These are phyloP conservation scores for Paecilomyces variotii DNA, from an alignment of 2,329 filamentous ascomycete genomes.

Conservation along the genomic window DNA sequence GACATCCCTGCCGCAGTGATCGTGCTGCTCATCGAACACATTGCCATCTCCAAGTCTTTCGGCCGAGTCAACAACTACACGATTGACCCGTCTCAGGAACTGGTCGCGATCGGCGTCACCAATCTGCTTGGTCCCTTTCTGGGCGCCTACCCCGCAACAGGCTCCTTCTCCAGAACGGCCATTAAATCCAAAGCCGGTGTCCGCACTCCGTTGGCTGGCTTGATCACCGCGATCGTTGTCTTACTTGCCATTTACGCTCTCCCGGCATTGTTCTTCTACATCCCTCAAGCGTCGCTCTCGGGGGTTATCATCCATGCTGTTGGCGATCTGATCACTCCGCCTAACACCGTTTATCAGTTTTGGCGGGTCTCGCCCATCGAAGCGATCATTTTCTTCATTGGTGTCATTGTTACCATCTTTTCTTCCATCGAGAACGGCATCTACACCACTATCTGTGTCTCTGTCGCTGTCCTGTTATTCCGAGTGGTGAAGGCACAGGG, in stretches of 20 bases:
- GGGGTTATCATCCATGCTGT: conserved; percentile 96
- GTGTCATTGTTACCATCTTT: conserved; percentile 86
- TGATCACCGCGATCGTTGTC: conserved; percentile 79
- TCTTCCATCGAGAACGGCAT: conserved; percentile 84
- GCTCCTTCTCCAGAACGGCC: conserved; percentile 91
- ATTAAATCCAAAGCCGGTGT: conserved; percentile 98
- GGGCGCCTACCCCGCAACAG: conserved; percentile 84
- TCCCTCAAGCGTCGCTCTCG: conserved; percentile 69
- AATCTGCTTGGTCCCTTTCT: conserved; percentile 89
- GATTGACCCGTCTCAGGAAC: conserved; percentile 90
- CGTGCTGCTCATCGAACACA: conserved; percentile 93
- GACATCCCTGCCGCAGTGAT: conserved; percentile 82
- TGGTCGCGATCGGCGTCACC: conserved; percentile 86
- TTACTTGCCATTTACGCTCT: conserved; percentile 84
- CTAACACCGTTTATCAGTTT: conserved; percentile 88
- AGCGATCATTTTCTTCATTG: conserved; percentile 84
- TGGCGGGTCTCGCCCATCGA: conserved; percentile 90
- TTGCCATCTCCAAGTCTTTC: conserved; percentile 95
- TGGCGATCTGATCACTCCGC: conserved; percentile 81
- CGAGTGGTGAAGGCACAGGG: conserved; percentile 76
- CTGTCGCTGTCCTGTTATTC: conserved; percentile 70
- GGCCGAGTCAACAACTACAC: conserved; percentile 93
- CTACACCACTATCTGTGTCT: conserved; percentile 74
- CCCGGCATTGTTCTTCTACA: conserved; percentile 86
- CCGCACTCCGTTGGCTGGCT: conserved; percentile 78